A percentile compares a stretch with the other conserved stretches of the same genome.
phyloP scores from a whole-genome alignment of 306 rosid species.

The Medicago arabica region DNA sequence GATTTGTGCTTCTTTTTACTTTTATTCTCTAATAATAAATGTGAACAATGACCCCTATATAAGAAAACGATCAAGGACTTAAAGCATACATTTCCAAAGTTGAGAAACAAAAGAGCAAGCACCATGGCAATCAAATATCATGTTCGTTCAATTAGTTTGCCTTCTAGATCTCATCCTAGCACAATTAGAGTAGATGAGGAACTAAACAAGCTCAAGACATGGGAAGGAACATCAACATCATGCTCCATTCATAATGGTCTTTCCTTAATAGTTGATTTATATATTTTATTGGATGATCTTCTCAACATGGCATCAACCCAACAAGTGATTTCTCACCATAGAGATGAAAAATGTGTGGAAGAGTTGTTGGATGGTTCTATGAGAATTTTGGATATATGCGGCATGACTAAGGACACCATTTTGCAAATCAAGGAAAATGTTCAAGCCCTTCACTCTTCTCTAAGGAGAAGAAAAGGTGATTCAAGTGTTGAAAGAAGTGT shows the following conservation, averaged over 20 bases:
- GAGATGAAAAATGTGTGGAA: background rate
- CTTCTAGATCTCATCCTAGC: slow-evolving; percentile 26
- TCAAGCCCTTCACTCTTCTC: slow-evolving; percentile 2
- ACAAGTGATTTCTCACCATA: background rate
- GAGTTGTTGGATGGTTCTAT: background rate
- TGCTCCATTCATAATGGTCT: background rate
- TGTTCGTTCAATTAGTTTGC: slow-evolving; percentile 27
- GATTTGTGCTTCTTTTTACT: background rate
- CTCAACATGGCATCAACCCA: slow-evolving; percentile 19
- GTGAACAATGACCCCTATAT: background rate
- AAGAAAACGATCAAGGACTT: slow-evolving; percentile 5
- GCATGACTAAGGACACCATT: slow-evolving; percentile 12
- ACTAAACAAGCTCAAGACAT: slow-evolving; percentile 4
- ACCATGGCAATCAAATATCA: slow-evolving; percentile 7
- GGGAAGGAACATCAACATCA: slow-evolving; percentile 27
- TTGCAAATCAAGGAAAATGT: slow-evolving; percentile 19
- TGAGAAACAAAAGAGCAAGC: background rate
- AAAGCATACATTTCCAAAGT: background rate
- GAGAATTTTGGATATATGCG: slow-evolving; percentile 1
- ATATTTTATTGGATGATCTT: slow-evolving; percentile 18
- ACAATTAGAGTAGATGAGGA: slow-evolving; percentile 10
- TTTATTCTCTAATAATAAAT: background rate
- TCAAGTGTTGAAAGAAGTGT: slow-evolving; percentile 16
- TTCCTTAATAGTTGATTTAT: background rate
- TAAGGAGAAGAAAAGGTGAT: slow-evolving; percentile 19